Percentiles rank a stretch among this genome's conserved stretches.
These are phyloP conservation scores for Candida maris DNA, from an alignment of 805 yeast genomes.

Conservation along the genomic window DNA sequence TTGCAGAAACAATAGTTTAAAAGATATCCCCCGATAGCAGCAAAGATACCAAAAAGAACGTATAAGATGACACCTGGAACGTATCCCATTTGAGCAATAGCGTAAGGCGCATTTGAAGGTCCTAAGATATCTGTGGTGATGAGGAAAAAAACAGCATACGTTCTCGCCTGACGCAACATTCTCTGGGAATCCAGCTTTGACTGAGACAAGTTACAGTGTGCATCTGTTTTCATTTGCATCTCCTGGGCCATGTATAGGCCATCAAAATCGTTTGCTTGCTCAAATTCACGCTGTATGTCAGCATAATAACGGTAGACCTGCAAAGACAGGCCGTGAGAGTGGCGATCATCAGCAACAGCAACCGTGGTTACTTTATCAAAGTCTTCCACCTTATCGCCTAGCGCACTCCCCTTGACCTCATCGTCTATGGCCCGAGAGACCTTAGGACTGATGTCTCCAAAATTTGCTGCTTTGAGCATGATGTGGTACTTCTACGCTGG, in stretches of 20 bases:
- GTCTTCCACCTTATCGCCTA: constrained; percentile 2
- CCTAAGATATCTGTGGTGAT: constrained; percentile 49
- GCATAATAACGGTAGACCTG: constrained; percentile 11
- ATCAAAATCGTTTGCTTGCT: constrained; percentile 7
- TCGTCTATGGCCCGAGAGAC: constrained; percentile 9
- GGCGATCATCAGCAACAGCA: constrained; percentile 2
- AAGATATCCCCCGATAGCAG: constrained; percentile 40
- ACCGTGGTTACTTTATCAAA: background rate
- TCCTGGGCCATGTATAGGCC: constrained; percentile 10
- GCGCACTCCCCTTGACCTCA: background rate
- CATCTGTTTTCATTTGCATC: constrained; percentile 6
- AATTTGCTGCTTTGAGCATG: constrained; percentile 10
- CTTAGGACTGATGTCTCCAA: constrained; percentile 12
- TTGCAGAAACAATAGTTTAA: constrained; percentile 35
- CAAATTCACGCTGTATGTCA: constrained; percentile 10
- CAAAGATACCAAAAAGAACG: constrained; percentile 38
- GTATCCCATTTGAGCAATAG: constrained; percentile 41
- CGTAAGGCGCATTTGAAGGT: constrained; percentile 45
- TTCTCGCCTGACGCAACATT: constrained; percentile 9
- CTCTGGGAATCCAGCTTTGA: constrained; percentile 9
- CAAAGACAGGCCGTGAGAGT: constrained; percentile 10
- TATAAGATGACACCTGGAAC: constrained; percentile 43
- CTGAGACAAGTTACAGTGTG: constrained; percentile 9
- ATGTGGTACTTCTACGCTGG: background rate
- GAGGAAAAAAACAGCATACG: constrained; percentile 38